These are phyloP conservation scores for Euphrasia confusa DNA, from an alignment of 257 asterid genomes.

Conservation along the genomic window DNA sequence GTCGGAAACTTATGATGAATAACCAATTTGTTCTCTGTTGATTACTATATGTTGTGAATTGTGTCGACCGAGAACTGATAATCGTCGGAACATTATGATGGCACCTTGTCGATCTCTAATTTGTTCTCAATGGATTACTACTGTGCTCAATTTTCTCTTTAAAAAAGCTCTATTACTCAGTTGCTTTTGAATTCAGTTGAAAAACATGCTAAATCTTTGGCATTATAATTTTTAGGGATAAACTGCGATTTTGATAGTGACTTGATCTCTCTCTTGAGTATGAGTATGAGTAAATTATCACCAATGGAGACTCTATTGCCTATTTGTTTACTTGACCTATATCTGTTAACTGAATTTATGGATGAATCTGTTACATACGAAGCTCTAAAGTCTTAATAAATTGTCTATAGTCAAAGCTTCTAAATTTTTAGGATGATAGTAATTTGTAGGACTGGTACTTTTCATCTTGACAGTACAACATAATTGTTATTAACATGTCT, in stretches of 20 bases:
- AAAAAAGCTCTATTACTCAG: not conserved
- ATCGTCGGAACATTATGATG: not conserved
- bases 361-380: not conserved
- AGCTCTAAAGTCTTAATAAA: not conserved
- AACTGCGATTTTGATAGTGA: not conserved
- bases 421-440: not conserved
- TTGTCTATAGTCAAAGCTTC: not conserved
- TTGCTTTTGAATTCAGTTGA: not conserved
- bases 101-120: not conserved
- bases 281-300: not conserved
- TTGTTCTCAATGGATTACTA: not conserved
- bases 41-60: not conserved
- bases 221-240: not conserved
- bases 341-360: not conserved
- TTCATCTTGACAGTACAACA: not conserved
- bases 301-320: conserved; percentile 2
- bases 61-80: not conserved
- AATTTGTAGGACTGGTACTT: not conserved
- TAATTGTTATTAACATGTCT: not conserved
- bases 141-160: not conserved
- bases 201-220: not conserved
- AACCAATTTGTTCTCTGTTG: not conserved
- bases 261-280: not conserved
- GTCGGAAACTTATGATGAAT: not conserved
- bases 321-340: not conserved